Conservation (phyloP, 495 filamentous ascomycete genomes). For the Acidomyces sp. region DNA sequence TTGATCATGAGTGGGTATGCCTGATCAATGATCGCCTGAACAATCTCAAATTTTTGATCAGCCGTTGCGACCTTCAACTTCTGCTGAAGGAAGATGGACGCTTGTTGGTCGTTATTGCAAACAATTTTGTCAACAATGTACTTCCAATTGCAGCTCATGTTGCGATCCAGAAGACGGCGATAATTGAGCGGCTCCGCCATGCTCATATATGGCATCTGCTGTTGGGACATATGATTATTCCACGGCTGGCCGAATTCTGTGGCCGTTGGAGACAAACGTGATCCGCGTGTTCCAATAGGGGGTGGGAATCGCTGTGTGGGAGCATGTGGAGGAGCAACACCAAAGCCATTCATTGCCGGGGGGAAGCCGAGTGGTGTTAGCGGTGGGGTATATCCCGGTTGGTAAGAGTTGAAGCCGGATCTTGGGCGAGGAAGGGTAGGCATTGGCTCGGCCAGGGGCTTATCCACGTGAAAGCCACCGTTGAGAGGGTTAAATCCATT, state of each 20-base stretch:
- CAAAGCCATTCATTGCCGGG: neutral
- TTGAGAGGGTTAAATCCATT: too few relatives aligned
- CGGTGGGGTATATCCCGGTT: constrained; percentile 26
- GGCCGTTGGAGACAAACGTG: constrained; percentile 72
- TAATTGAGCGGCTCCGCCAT: constrained; percentile 94
- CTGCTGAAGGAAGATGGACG: constrained; percentile 95
- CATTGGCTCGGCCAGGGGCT: constrained; percentile 5
- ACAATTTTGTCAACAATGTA: constrained; percentile 99
- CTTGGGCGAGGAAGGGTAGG: constrained; percentile 7
- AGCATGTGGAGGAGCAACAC: neutral
- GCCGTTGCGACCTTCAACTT: constrained; percentile 94
- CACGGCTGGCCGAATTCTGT: constrained; percentile 48
- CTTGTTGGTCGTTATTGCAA: constrained; percentile 97
- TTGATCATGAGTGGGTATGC: constrained; percentile 97
- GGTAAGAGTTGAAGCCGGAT: constrained; percentile 25
- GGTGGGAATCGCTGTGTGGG: neutral
- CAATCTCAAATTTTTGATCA: constrained; percentile 93
- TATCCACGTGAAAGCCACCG: constrained; percentile 44
- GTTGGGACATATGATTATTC: constrained; percentile 23
- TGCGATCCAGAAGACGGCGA: constrained; percentile 85
- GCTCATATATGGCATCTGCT: constrained; percentile 47
- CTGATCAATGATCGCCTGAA: constrained; percentile 89
- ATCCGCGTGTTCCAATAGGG: constrained; percentile 47
- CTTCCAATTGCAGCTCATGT: constrained; percentile 96
- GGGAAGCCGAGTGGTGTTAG: constrained; percentile 18